Base-by-base conservation (phyloP, 2,329 filamentous ascomycete genomes). In the Pseudocercospora eumusae region DNA sequence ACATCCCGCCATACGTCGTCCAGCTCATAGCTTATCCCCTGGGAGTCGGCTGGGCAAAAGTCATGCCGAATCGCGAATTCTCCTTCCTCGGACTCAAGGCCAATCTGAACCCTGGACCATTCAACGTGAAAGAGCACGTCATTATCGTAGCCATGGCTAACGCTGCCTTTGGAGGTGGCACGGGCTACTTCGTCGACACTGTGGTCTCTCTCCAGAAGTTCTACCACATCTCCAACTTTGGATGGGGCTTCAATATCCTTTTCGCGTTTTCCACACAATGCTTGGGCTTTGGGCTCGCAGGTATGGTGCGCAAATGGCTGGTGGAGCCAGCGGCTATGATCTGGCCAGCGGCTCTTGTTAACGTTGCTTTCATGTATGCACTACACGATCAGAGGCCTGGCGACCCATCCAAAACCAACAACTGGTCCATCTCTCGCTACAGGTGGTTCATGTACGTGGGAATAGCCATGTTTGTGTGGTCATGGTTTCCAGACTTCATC, bases 271-370 rank as follows among this genome's bases (percentile, higher is more conserved):
- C 92, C 0, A 95, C 91, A 0, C 92, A 96, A 74, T 91, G 93
- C 52, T 79, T 96, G 33, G 92, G 92, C 11, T 96, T 96, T 74
- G 87, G 91, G 4, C 92, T 96, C 73, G 92, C 92, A 54, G 92
- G 92, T 1, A 81, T 95, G 50, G 90, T 91, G 0, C 83, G 91
- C 60, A 86, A 90, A 55, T 95, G 92, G 73, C 81, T 96, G 6
- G 92, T 96, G 28, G 86, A 90, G 25, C 92, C 92, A 0, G 90
- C 89, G 66, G 90, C 91, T 61, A 96, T 96, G 91, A 92, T 96
- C 54, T 96, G 92, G 92, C 92, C 92, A 0, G 88, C 89, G n/a
- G 95, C 91, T 0, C 80, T 96, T 61, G 92, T 93, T 90, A 1
- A 88, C 89, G 71, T 93, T 92, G 63, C 28, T 3, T 64, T 67